phyloP scores from a whole-genome alignment of 345 rosid genomes.

The Lepidium africanum region DNA sequence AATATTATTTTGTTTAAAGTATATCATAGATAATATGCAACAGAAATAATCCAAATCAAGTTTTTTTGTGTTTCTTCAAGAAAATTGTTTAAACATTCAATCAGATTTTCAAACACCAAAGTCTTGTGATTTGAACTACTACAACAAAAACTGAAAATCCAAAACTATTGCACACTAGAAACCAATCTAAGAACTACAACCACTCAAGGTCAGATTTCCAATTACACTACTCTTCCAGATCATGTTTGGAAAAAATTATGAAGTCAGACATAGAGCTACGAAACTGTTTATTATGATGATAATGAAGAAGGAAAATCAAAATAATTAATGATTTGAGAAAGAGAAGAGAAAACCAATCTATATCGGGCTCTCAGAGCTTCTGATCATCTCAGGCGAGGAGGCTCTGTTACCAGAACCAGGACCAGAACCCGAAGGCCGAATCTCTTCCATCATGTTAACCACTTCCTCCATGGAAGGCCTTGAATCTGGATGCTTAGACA shows the following conservation, averaged over 20 bases:
- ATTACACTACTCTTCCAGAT: slow-evolving; percentile 14
- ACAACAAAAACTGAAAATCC: not conserved
- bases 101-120: not conserved
- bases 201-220: not conserved
- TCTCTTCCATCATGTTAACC: slow-evolving; percentile 70
- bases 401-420: slow-evolving; percentile 47
- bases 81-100: not conserved
- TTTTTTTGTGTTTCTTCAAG: too few species aligned
- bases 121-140: not conserved
- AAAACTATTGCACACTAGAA: not conserved
- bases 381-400: slow-evolving; percentile 43
- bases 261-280: slow-evolving; percentile 10
- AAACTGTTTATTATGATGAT: not conserved
- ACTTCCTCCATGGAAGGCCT: slow-evolving; percentile 81
- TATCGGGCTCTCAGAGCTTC: slow-evolving; percentile 32
- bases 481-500: slow-evolving; percentile 50
- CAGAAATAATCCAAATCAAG: too few species aligned
- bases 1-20: too few species aligned
- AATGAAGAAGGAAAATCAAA: not conserved
- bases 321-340: slow-evolving; percentile 15
- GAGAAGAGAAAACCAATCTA: slow-evolving; percentile 1
- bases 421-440: slow-evolving; percentile 36
- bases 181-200: slow-evolving; percentile 2
- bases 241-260: slow-evolving; percentile 6
- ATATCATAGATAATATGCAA: too few species aligned